These are phyloP conservation scores for Plectosphaerella plurivora DNA, from an alignment of 2,329 filamentous ascomycete genomes.

Conservation along the genomic window DNA sequence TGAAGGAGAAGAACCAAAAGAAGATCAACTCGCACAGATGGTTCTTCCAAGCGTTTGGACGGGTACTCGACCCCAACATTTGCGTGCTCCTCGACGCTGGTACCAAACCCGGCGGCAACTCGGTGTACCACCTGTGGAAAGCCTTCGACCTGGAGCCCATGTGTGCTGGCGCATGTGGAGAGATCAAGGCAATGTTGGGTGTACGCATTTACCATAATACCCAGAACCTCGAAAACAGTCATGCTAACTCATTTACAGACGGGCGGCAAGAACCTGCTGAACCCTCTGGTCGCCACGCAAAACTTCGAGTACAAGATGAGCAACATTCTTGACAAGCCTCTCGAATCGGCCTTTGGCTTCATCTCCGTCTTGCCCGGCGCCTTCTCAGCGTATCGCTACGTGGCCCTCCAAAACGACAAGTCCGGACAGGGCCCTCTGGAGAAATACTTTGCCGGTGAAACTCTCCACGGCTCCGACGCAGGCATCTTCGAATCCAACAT, in stretches of 20 bases:
- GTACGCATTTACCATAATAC: too few relatives aligned
- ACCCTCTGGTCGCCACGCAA: slow-evolving; percentile 90
- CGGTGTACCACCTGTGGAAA: slow-evolving; percentile 98
- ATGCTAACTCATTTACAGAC: too few relatives aligned
- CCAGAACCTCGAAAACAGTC: too few relatives aligned
- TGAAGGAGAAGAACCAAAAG: slow-evolving; percentile 99
- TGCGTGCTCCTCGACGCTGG: slow-evolving; percentile 95
- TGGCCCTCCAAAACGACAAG: slow-evolving; percentile 95
- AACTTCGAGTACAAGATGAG: slow-evolving; percentile 99
- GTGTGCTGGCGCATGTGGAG: slow-evolving; percentile 95
- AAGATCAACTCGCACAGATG: slow-evolving; percentile 99
- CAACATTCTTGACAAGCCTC: slow-evolving; percentile 95
- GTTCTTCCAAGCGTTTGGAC: slow-evolving; percentile 98
- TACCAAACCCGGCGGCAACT: slow-evolving; percentile 88
- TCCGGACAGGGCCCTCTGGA: slow-evolving; percentile 87
- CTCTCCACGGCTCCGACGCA: slow-evolving; percentile 86
- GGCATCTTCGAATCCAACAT: slow-evolving; percentile 99
- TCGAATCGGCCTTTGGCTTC: slow-evolving; percentile 96
- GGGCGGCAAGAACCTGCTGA: slow-evolving; percentile 80
- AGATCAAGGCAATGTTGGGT: slow-evolving; percentile 97
- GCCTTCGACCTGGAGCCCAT: slow-evolving; percentile 96
- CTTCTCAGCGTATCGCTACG: slow-evolving; percentile 95
- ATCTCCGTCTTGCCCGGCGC: slow-evolving; percentile 95
- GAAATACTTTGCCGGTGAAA: slow-evolving; percentile 96
- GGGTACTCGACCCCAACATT: slow-evolving; percentile 89